Base-by-base conservation (phyloP, 2,329 filamentous ascomycete genomes). In the Trichophyton verrucosum region DNA sequence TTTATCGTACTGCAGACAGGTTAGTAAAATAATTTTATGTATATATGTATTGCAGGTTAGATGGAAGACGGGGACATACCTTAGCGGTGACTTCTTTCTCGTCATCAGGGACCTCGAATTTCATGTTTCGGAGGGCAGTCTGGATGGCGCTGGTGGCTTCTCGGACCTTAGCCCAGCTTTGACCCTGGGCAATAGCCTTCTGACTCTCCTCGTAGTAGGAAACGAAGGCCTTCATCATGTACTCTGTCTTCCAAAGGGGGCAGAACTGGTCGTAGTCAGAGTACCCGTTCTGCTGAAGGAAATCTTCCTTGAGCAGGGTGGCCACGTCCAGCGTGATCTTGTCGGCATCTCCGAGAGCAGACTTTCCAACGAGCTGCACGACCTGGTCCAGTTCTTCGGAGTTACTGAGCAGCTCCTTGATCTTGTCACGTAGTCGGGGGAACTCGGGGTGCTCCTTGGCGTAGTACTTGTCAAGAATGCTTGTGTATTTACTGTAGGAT, bases 181-280 rank as follows among this genome's bases (percentile, higher is more conserved):
- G 88, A 63, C 94, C 94, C 75, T 96, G 90, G 4, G 88, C 82
- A 71, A 99, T 83, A 5, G 90, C 91, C 83, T 96, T 97, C 75
- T 97, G 92, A 24, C 90, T 86, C 80, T 99, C 94, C 70, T 99
- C 95, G 74, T 96, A 90, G 83, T 92, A 99, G 62, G 87, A 89
- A 81, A 99, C 89, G 86, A 99, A 97, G 65, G 90, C 87, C 83
- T 95, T 96, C 94, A 99, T 99, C 94, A 99, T 97, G 87, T 94
- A 99, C 75, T 95, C 88, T 0, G 94, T 99, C 86, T 99, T 99
- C 94, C 94, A 99, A 71, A 99, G 83, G 57, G 94, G 94, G 73
- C 94, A 99, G 85, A 95, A 99, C 78, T 97, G 91, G 73, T 99
- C 94, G 74, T 99, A 97, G 76, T 97, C 90, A 67, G 88, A 94